Percentiles rank a stretch among this genome's conserved stretches.
These are phyloP conservation scores for Ascoidea asiatica DNA, from an alignment of 805 yeast genomes.

Conservation along the genomic window DNA sequence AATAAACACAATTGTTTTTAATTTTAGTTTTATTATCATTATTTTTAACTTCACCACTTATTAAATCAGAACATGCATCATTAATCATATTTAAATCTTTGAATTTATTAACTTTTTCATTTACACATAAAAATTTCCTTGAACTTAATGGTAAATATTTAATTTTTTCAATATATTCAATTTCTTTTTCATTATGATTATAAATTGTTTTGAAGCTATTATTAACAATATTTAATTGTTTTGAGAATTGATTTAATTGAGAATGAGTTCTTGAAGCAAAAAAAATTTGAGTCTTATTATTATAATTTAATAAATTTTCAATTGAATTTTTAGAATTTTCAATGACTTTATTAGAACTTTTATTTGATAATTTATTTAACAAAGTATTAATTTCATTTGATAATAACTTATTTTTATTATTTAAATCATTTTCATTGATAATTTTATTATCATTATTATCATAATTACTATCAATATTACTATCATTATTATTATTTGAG, in stretches of 20 bases:
- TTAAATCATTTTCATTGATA: constrained; percentile 2
- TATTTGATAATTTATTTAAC: constrained; percentile 26
- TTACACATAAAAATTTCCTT: constrained; percentile 72
- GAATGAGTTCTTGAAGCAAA: constrained; percentile 88
- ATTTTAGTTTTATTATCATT: constrained; percentile 7
- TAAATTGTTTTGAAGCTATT: constrained; percentile 56
- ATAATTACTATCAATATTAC: constrained; percentile 15
- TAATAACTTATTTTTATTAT: constrained; percentile 20
- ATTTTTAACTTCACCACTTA: constrained; percentile 1
- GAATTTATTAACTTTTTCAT: constrained; percentile 41
- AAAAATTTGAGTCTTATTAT: constrained; percentile 32
- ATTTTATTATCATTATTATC: constrained; percentile 10
- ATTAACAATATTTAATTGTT: constrained; percentile 51
- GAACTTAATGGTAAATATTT: constrained; percentile 72
- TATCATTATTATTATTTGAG: constrained; percentile 21
- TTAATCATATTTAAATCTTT: constrained; percentile 44
- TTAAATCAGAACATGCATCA: constrained; percentile 65
- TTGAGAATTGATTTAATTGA: constrained; percentile 68
- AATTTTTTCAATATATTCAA: constrained; percentile 29
- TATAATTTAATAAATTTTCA: constrained; percentile 8
- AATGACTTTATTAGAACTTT: constrained; percentile 12
- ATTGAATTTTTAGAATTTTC: constrained; percentile 9
- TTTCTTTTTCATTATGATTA: constrained; percentile 14
- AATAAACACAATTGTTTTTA: constrained; percentile 24
- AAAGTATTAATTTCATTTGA: constrained; percentile 35